A percentile compares a stretch with the other conserved stretches of the same genome.
Conservation (phyloP, 257 asterid species). For the Petunia axillaris region DNA sequence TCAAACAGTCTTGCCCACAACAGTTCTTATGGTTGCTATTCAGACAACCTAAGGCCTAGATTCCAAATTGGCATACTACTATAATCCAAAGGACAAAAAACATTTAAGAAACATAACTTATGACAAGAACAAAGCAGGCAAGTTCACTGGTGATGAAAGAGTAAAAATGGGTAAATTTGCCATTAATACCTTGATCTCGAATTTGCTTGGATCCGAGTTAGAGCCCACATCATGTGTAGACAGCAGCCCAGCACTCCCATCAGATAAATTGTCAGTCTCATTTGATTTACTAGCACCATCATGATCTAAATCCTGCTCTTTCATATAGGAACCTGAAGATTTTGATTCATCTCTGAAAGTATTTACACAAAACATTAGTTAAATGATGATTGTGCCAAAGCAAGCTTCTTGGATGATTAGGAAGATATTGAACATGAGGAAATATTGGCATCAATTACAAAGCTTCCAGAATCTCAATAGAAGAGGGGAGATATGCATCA, state of each 20-base stretch:
- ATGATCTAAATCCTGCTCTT: conserved; percentile 38
- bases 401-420: no score
- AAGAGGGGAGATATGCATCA: no score
- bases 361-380: conserved; percentile 28
- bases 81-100: no score
- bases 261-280: conserved; percentile 44
- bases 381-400: neutral
- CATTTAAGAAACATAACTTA: no score
- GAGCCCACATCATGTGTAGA: conserved; percentile 40
- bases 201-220: conserved; percentile 43
- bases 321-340: conserved; percentile 39
- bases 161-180: neutral
- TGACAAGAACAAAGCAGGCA: neutral
- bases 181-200: conserved; percentile 53
- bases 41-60: neutral
- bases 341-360: conserved; percentile 56
- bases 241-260: conserved; percentile 35
- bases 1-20: neutral
- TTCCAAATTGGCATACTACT: neutral
- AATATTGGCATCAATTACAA: no score
- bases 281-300: conserved; percentile 39
- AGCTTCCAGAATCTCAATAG: no score
- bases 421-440: no score
- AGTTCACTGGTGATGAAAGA: neutral
- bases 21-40: neutral